phyloP scores from a whole-genome alignment of 1,139 yeast genomes.

The Nematodospora anomalae region DNA sequence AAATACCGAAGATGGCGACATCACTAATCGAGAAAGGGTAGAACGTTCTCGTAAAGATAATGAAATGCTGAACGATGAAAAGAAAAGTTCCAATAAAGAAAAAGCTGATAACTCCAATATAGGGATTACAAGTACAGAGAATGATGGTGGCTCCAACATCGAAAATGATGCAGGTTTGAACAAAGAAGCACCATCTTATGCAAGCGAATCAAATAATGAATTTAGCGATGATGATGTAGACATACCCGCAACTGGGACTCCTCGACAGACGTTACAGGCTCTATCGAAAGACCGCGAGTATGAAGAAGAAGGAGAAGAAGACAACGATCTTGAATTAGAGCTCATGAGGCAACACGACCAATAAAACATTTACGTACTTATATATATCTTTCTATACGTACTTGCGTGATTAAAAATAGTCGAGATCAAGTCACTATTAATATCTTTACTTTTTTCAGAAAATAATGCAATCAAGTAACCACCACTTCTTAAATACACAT shows the following conservation, averaged over 20 bases:
- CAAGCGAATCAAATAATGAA: slow-evolving; percentile 18
- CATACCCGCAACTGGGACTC: slow-evolving; percentile 2
- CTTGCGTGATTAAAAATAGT: slow-evolving; percentile 43
- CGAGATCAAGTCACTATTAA: slow-evolving; percentile 46
- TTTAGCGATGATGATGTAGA: slow-evolving; percentile 23
- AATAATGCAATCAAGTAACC: slow-evolving; percentile 60
- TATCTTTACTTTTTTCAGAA: slow-evolving; percentile 27
- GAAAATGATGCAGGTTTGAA: background rate
- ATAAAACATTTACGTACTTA: slow-evolving; percentile 18
- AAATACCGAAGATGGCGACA: too few relatives aligned
- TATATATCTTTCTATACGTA: slow-evolving; percentile 41
- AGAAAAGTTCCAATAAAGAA: slow-evolving; percentile 17
- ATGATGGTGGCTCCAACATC: background rate
- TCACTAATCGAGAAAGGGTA: too few relatives aligned
- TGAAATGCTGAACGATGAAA: background rate
- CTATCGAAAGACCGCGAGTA: slow-evolving; percentile 10
- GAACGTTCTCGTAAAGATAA: too few relatives aligned
- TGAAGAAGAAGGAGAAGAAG: slow-evolving; percentile 19
- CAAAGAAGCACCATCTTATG: slow-evolving; percentile 11
- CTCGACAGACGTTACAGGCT: background rate
- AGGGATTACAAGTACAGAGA: background rate
- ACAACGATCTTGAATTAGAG: slow-evolving; percentile 34
- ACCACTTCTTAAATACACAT: slow-evolving; percentile 52
- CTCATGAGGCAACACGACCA: slow-evolving; percentile 33
- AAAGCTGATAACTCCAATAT: slow-evolving; percentile 17